Evolutionary conservation across 768 basidiomycete genomes (phyloP), one percentile per base, ranked within the genome.

Genomic region (Auricularia cornea): DNA sequence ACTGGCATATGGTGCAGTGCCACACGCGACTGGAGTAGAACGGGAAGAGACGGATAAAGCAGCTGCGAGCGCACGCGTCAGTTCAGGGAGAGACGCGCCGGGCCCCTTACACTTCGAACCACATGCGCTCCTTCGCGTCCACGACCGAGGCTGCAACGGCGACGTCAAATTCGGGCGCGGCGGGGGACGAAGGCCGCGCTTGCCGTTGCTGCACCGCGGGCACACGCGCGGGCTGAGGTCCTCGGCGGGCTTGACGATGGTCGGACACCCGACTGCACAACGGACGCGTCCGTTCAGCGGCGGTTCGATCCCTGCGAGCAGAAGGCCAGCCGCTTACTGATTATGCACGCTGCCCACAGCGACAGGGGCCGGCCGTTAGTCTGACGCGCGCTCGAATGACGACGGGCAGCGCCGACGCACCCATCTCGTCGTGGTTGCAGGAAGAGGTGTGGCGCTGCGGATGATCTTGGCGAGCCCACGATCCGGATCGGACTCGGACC

Each of bases 161-260:
- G 44, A 10, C 44, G 1, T 12, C 6, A 12, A 23, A 18, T 6
- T 6, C 44, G 44, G 11, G 23, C 44, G 44, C 12, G 11, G 44
- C 23, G 1, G 12, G 16, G 1, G 23, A 23, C 44, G 23, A 18
- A 26, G 48, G 35, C n/a, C 4, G n/a, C n/a, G 68, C 79, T 60
- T 54, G 87, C 89, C 81, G 64, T 91, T 90, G 70, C 88, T 79
- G 68, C 89, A 91, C 60, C 82, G 79, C 18, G 89, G 89, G 69
- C 89, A 91, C 60, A 87, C 69, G 60, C 83, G 79, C 26, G 83
- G 72, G 10, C 76, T 79, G 61, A 79, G 77, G 60, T 82, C 76
- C 28, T 81, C 82, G 31, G 84, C 79, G 11, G 84, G 79, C 65
- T 82, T 84, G 65, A 88, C 69, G 66, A 75, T 83, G 33, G 83